Evolutionary conservation across 2,329 filamentous ascomycete genomes (phyloP).

Genomic region (Penicillium sclerotiorum): DNA sequence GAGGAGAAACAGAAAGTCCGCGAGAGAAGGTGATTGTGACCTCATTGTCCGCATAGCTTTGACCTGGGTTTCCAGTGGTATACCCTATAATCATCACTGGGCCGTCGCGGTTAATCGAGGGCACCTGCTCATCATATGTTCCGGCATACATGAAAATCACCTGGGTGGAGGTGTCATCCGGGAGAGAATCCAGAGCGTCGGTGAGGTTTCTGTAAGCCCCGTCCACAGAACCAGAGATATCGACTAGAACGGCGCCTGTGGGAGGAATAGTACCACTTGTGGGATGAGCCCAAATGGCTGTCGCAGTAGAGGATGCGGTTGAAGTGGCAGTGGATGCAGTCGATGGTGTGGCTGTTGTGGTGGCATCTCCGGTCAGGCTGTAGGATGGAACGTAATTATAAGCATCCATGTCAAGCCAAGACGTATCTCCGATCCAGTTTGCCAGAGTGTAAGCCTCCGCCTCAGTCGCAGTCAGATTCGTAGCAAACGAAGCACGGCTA

Average conservation of each 20-base stretch:
- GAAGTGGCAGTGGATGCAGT: constrained; percentile 3
- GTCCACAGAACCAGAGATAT: constrained; percentile 32
- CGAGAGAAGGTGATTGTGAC: constrained; percentile 25
- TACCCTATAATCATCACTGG: constrained; percentile 25
- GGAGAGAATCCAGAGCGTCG: constrained; percentile 39
- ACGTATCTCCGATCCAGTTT: constrained; percentile 44
- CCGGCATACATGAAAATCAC: constrained; percentile 38
- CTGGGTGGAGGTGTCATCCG: constrained; percentile 35
- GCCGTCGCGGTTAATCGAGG: constrained; percentile 20
- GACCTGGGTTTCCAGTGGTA: constrained; percentile 18
- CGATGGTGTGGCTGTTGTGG: constrained; percentile 22
- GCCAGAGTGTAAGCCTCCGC: constrained; percentile 40
- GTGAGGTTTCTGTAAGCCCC: constrained; percentile 39
- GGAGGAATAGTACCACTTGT: constrained; percentile 47
- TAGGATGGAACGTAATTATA: constrained; percentile 44
- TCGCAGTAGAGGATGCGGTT: constrained; percentile 23
- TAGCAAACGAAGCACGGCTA: constrained; percentile 39
- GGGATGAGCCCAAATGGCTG: constrained; percentile 38
- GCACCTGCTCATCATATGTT: constrained; percentile 24
- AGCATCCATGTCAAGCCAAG: constrained; percentile 47
- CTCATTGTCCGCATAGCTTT: constrained; percentile 16
- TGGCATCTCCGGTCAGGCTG: constrained; percentile 26
- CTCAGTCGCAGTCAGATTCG: constrained; percentile 37
- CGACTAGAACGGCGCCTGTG: constrained; percentile 47
- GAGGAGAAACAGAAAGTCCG: constrained; percentile 24